Conservation (phyloP, 1,139 yeast species). For the Yamadazyma friedrichii region DNA sequence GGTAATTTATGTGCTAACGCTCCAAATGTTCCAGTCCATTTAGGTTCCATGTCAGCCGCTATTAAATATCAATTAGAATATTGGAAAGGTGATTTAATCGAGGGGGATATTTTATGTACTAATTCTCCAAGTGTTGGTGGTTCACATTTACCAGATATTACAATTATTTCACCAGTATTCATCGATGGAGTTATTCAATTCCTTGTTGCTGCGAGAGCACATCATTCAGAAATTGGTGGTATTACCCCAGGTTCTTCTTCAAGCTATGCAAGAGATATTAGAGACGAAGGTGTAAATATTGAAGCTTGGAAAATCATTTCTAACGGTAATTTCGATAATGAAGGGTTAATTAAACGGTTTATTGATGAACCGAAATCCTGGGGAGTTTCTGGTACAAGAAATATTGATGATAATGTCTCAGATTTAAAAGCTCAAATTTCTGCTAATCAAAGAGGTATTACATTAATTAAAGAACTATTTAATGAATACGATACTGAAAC, state of each 20-base stretch:
- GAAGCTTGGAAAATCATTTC: slow-evolving; percentile 55
- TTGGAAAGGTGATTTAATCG: slow-evolving; percentile 17
- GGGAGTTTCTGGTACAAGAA: slow-evolving; percentile 61
- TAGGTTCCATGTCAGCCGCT: slow-evolving; percentile 23
- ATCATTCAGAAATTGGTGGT: slow-evolving; percentile 71
- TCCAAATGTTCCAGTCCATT: slow-evolving; percentile 22
- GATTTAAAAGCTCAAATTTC: slow-evolving; percentile 47
- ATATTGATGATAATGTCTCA: slow-evolving; percentile 40
- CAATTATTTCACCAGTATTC: slow-evolving; percentile 20
- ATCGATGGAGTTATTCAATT: slow-evolving; percentile 45
- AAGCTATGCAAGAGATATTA: slow-evolving; percentile 57
- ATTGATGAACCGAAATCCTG: slow-evolving; percentile 53
- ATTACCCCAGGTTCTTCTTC: slow-evolving; percentile 67
- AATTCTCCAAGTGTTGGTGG: slow-evolving; percentile 23
- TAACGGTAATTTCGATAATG: slow-evolving; percentile 55
- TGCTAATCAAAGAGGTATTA: slow-evolving; percentile 43
- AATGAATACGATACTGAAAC: slow-evolving; percentile 33
- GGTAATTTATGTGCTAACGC: slow-evolving; percentile 23
- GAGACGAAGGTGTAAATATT: slow-evolving; percentile 66
- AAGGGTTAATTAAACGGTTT: slow-evolving; percentile 44
- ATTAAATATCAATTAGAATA: slow-evolving; percentile 17
- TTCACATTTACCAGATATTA: slow-evolving; percentile 22
- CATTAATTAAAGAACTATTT: slow-evolving; percentile 30
- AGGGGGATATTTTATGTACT: slow-evolving; percentile 21
- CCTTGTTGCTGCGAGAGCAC: slow-evolving; percentile 66